Evolutionary conservation across 768 basidiomycete species (phyloP).

Genomic region (Kwoniella sp.): DNA sequence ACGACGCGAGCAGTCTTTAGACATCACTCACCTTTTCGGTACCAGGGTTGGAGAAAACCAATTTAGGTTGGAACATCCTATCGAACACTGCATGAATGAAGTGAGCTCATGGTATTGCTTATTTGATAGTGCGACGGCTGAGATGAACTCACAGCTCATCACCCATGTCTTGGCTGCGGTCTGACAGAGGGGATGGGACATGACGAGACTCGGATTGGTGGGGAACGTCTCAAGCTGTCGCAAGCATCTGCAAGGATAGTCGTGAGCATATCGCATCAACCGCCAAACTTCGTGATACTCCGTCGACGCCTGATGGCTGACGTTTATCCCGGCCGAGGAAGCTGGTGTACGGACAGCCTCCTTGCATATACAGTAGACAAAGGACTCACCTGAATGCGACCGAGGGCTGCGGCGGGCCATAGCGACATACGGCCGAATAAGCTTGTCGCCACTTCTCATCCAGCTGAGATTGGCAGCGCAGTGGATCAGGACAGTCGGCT

Average conservation of each 20-base stretch:
- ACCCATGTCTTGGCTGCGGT: constrained; percentile 85
- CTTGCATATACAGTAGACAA: not conserved
- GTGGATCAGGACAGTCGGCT: constrained; percentile 76
- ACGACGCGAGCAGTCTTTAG: not conserved
- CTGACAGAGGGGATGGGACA: constrained; percentile 86
- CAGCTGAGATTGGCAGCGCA: constrained; percentile 74
- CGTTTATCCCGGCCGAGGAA: not conserved
- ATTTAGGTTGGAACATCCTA: constrained; percentile 48
- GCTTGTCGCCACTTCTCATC: constrained; percentile 94
- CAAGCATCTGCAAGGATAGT: constrained; percentile 82
- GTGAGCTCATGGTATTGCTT: not conserved
- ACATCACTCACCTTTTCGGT: constrained; percentile 46
- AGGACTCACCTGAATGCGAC: constrained; percentile 45
- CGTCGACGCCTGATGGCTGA: not conserved
- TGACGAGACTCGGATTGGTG: constrained; percentile 79
- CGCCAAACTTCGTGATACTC: not conserved
- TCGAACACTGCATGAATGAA: constrained; percentile 38
- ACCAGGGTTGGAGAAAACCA: constrained; percentile 33
- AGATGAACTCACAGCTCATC: constrained; percentile 67
- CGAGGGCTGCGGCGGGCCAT: constrained; percentile 61
- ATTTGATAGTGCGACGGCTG: not conserved
- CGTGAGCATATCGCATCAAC: constrained; percentile 60
- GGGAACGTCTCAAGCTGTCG: constrained; percentile 76
- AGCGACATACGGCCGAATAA: constrained; percentile 81
- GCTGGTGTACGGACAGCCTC: too few relatives aligned